These are phyloP conservation scores for Naganishia onofrii DNA, from an alignment of 768 basidiomycete genomes.

Conservation along the genomic window DNA sequence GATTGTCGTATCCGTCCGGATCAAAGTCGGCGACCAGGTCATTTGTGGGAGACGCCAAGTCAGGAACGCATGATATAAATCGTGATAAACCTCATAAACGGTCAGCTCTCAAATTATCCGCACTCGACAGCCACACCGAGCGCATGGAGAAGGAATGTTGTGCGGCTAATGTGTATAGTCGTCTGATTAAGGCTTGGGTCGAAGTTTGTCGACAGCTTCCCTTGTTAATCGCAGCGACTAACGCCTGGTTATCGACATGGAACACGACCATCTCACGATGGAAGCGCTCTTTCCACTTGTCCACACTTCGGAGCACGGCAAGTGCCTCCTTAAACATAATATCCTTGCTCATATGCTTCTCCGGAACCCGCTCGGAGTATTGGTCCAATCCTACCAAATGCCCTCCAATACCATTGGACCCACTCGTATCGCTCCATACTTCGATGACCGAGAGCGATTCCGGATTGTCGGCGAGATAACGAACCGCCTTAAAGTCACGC, in stretches of 20 bases:
- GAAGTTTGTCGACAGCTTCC: slow-evolving; percentile 23
- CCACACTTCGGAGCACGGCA: slow-evolving; percentile 23
- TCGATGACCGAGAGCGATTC: slow-evolving; percentile 6
- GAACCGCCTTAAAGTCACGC: not conserved
- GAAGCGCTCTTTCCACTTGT: slow-evolving; percentile 8
- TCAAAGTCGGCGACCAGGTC: not conserved
- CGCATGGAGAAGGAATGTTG: slow-evolving; percentile 11
- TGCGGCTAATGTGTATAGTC: slow-evolving; percentile 14
- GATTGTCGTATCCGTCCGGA: not conserved
- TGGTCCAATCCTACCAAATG: slow-evolving; percentile 12
- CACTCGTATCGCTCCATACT: slow-evolving; percentile 30
- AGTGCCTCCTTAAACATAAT: slow-evolving; percentile 27
- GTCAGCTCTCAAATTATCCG: slow-evolving; percentile 27
- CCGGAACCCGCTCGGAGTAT: slow-evolving; percentile 3
- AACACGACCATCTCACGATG: not conserved
- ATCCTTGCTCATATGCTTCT: slow-evolving; percentile 26
- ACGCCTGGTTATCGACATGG: slow-evolving; percentile 29
- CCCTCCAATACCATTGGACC: slow-evolving; percentile 17
- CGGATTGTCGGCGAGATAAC: not conserved
- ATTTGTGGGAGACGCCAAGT: not conserved
- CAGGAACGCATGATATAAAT: slow-evolving; percentile 8
- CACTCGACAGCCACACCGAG: slow-evolving; percentile 19
- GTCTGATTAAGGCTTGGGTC: slow-evolving; percentile 25
- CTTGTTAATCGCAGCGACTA: slow-evolving; percentile 12
- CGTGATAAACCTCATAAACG: slow-evolving; percentile 23